phyloP scores from a whole-genome alignment of 805 yeast species.

The Myxozyma mucilagina region DNA sequence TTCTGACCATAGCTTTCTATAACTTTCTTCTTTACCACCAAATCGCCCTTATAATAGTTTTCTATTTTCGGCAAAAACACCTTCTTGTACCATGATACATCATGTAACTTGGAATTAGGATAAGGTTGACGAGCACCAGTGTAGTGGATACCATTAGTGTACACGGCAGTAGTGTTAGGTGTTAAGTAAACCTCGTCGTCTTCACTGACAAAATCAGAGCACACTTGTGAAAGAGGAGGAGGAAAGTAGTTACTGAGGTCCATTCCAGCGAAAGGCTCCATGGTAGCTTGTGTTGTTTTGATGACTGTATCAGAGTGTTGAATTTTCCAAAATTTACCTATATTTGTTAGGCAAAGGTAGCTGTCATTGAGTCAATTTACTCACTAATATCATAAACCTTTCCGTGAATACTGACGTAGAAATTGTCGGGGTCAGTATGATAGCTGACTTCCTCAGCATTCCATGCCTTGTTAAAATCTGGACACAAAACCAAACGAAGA shows the following conservation, averaged over 20 bases:
- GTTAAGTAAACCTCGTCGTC: constrained; percentile 38
- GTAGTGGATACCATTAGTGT: constrained; percentile 39
- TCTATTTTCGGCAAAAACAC: constrained; percentile 41
- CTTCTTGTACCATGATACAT: constrained; percentile 43
- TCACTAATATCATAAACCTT: constrained; percentile 45
- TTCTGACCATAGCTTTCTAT: constrained; percentile 34
- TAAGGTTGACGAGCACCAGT: constrained; percentile 39
- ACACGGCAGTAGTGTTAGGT: constrained; percentile 38
- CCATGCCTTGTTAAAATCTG: constrained; percentile 47
- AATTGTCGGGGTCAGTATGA: constrained; percentile 44
- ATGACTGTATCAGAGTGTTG: constrained; percentile 47
- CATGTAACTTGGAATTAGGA: constrained; percentile 40
- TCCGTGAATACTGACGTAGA: constrained; percentile 45
- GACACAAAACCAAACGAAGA: constrained; percentile 44
- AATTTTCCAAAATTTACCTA: constrained; percentile 39
- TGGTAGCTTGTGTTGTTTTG: constrained; percentile 38
- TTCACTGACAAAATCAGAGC: constrained; percentile 42
- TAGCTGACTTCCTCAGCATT: constrained; percentile 39
- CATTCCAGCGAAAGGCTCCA: constrained; percentile 45
- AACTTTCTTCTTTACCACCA: constrained; percentile 40
- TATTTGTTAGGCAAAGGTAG: too few species aligned
- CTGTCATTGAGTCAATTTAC: not conserved
- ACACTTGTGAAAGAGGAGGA: constrained; percentile 45
- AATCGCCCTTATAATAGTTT: constrained; percentile 42
- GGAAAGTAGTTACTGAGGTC: constrained; percentile 46